Evolutionary conservation across 805 yeast species (phyloP).

Genomic region (Millerago galiae): DNA sequence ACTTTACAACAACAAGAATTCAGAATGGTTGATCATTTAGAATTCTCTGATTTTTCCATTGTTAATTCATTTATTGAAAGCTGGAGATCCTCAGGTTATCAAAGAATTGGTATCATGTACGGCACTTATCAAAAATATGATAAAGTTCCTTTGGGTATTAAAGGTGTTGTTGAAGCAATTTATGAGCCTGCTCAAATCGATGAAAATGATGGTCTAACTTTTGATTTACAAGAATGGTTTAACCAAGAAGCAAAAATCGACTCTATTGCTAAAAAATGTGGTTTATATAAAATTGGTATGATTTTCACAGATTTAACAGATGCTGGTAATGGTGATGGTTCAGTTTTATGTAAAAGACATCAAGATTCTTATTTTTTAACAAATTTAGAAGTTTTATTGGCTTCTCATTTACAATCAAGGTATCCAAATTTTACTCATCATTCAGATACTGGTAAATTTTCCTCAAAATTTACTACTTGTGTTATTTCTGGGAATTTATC

Average conservation of each 20-base stretch:
- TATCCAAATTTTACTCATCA: conserved; percentile 60
- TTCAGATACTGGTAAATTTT: conserved; percentile 57
- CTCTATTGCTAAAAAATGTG: conserved; percentile 48
- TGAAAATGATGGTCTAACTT: conserved; percentile 77
- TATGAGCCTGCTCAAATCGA: conserved; percentile 89
- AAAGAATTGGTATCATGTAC: conserved; percentile 78
- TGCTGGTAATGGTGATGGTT: conserved; percentile 79
- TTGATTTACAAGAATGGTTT: conserved; percentile 48
- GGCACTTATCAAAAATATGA: conserved; percentile 78
- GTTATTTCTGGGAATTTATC: conserved; percentile 82
- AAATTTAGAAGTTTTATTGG: conserved; percentile 79
- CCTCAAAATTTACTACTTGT: conserved; percentile 91
- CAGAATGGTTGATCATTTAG: conserved; percentile 97
- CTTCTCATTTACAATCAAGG: conserved; percentile 68
- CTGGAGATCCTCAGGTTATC: conserved; percentile 87
- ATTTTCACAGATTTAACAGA: conserved; percentile 88
- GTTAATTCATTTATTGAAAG: conserved; percentile 81
- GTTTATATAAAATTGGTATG: conserved; percentile 69
- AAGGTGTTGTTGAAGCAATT: conserved; percentile 89
- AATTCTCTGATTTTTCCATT: conserved; percentile 67
- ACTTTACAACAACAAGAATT: conserved; percentile 85
- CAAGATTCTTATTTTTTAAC: conserved; percentile 84
- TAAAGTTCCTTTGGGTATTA: conserved; percentile 85
- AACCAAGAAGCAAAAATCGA: conserved; percentile 42
- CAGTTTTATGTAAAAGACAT: conserved; percentile 89